phyloP scores from a whole-genome alignment of 306 rosid genomes.

The Citrullus colocynthis region DNA sequence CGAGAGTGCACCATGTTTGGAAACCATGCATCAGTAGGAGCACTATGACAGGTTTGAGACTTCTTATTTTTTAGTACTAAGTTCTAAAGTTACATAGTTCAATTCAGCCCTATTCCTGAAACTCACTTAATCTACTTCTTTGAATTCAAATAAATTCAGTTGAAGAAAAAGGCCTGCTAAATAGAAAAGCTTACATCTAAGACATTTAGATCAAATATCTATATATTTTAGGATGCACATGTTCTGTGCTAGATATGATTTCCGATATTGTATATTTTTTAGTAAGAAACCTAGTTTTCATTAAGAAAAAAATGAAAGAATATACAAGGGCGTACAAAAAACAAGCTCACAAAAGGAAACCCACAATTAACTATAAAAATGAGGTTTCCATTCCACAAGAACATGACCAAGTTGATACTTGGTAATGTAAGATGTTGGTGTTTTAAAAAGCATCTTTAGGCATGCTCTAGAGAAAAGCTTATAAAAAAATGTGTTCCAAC shows the following conservation, averaged over 20 bases:
- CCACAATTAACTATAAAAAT: too few relatives aligned
- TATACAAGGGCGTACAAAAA: too few relatives aligned
- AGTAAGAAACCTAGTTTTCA: too few relatives aligned
- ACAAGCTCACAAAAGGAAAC: too few relatives aligned
- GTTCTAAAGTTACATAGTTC: neutral
- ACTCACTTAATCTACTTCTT: neutral
- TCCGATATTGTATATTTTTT: too few relatives aligned
- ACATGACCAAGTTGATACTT: neutral
- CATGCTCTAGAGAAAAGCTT: neutral
- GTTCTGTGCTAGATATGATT: too few relatives aligned
- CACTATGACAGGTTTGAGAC: slow-evolving; percentile 36
- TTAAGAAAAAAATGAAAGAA: too few relatives aligned
- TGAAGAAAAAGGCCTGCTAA: neutral
- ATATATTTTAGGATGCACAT: neutral
- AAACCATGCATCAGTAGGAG: slow-evolving; percentile 52
- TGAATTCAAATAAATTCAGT: neutral
- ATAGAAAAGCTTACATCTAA: neutral
- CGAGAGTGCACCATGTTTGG: slow-evolving; percentile 45
- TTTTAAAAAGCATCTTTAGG: neutral
- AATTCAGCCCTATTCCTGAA: neutral
- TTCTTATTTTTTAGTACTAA: neutral
- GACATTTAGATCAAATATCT: neutral
- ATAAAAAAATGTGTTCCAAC: neutral
- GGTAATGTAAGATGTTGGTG: neutral
- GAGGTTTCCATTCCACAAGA: too few relatives aligned